Conservation (phyloP, 2,329 filamentous ascomycete genomes). For the Metarhizium humberi region DNA sequence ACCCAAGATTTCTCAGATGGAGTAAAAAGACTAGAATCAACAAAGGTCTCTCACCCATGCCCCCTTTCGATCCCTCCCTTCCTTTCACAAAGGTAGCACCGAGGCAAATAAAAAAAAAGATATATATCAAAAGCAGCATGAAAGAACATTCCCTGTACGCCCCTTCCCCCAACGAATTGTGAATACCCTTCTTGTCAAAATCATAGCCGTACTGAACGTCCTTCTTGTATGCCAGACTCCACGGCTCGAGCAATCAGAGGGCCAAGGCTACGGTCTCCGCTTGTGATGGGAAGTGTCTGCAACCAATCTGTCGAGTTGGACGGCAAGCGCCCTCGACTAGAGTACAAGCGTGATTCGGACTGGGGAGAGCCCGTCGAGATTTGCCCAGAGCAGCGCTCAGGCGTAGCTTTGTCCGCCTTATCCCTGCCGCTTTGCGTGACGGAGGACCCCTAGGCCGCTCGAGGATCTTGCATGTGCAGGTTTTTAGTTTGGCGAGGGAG, state of each 20-base stretch:
- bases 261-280: background rate
- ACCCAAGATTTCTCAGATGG: background rate
- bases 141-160: background rate
- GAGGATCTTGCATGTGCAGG: conserved; percentile 21
- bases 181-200: background rate
- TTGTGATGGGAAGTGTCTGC: background rate
- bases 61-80: background rate
- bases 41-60: background rate
- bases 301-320: background rate
- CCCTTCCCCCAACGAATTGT: background rate
- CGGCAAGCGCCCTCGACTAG: background rate
- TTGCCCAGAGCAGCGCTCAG: conserved; percentile 3
- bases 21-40: background rate
- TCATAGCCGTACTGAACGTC: background rate
- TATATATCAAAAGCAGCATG: background rate
- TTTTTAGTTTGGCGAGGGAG: conserved; percentile 49
- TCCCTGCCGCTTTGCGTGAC: conserved; percentile 12
- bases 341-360: background rate
- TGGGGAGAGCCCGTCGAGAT: conserved; percentile 4
- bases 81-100: background rate
- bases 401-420: conserved; percentile 8
- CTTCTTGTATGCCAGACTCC: background rate
- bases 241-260: background rate
- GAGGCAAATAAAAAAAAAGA: background rate
- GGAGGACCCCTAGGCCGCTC: conserved; percentile 16